Evolutionary conservation across 768 basidiomycete genomes (phyloP), one percentile per base, ranked within the genome.

Genomic region (Agrocybe praecox): DNA sequence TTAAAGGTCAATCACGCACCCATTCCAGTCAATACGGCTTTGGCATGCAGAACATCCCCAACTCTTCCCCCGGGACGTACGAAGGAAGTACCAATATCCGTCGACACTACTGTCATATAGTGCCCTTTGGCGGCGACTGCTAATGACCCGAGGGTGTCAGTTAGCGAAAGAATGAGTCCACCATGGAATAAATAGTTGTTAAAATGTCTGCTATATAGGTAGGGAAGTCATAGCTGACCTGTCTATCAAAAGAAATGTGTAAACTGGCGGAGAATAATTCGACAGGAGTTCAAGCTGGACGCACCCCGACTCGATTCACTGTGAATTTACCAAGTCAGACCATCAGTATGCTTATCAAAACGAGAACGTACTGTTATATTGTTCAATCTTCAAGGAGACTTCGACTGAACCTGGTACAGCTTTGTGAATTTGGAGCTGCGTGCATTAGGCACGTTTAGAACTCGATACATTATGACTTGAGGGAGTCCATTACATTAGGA

Each of bases 41-140:
- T 89, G 2, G 84, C 84, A 53, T 81, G 79, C 14, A 94, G 68
- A 12, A 79, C 71, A 59, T 93, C 90, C 11, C 91, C 92, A 0
- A 76, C 73, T 53, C 76, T 79, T n/a, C 92, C 92, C 6, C 82
- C 88, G 18, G 89, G 90, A 32, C 85, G 84, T 55, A 93, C 83
- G 59, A 93, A 94, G 1, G 89, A 89, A 0, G 91, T 82, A 21
- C 79, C 86, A 60, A 94, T 84, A 67, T 94, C 92, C 2, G 90
- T 91, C 2, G 90, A 92, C 10, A 94, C 91, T 15, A 92, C 91
- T 0, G 92, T 94, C 91, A 92, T 92, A 65, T 75, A 94, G 9
- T 92, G 87, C 2, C 92, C 92, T 60, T 86, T 87, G 14, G 86
- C 82, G 1, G 91, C 89, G 22, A 94, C 83, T n/a, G 88, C 91